Conservation (phyloP, 768 basidiomycete genomes). For the Hygrophoropsis aurantiaca region DNA sequence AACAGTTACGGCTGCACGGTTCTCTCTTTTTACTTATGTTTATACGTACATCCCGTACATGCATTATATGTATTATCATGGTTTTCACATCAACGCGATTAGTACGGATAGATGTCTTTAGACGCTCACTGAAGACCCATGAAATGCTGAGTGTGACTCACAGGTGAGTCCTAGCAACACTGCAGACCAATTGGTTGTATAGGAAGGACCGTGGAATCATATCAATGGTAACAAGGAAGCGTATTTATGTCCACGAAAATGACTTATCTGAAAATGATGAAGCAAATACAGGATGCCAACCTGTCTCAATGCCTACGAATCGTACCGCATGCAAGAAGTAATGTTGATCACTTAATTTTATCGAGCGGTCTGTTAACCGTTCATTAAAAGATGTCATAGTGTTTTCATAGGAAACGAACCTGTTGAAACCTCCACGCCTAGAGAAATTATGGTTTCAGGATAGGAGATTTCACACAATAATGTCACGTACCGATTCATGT, state of each 20-base stretch:
- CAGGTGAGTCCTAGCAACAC: no score
- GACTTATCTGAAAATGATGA: constrained; percentile 22
- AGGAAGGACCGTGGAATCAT: no score
- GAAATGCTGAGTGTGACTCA: no score
- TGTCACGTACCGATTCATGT: constrained; percentile 88
- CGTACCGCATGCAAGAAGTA: constrained; percentile 9
- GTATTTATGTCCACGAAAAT: background rate
- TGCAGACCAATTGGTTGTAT: no score
- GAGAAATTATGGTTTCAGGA: constrained; percentile 13
- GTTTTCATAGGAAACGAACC: constrained; percentile 36
- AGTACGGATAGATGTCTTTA: constrained; percentile 20
- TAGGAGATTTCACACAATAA: background rate
- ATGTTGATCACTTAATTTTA: constrained; percentile 75
- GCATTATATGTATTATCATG: constrained; percentile 24
- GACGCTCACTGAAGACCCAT: background rate
- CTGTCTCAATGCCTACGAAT: constrained; percentile 11
- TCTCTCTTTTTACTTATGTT: constrained; percentile 13
- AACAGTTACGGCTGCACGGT: constrained; percentile 8
- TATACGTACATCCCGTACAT: constrained; percentile 11
- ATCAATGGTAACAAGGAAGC: no score
- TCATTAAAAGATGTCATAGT: constrained; percentile 7
- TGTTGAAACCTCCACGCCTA: constrained; percentile 85
- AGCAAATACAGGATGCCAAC: background rate
- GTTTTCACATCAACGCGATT: constrained; percentile 21
- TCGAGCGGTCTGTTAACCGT: constrained; percentile 72